Evolutionary conservation across 2,329 filamentous ascomycete species (phyloP).

Genomic region (Ceratocystis diversiconidia): DNA sequence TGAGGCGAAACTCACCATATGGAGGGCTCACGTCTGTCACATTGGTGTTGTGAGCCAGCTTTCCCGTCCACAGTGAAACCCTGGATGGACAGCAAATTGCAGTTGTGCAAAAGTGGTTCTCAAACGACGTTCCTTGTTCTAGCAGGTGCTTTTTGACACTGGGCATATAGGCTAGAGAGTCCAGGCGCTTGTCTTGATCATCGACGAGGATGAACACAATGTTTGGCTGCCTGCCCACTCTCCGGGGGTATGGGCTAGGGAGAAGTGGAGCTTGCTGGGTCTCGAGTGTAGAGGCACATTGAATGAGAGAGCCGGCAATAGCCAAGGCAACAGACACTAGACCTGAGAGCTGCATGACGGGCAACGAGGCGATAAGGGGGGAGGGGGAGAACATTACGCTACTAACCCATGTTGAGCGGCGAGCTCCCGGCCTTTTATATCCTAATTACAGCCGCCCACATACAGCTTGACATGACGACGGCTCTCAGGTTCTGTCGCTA

Average conservation of each 20-base stretch:
- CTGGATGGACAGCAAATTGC: slow-evolving; percentile 51
- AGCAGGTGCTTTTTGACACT: slow-evolving; percentile 39
- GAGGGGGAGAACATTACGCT: not conserved
- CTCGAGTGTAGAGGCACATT: not conserved
- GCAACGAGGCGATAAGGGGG: not conserved
- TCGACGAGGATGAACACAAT: slow-evolving; percentile 53
- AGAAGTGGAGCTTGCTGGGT: slow-evolving; percentile 4
- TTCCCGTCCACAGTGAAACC: slow-evolving; percentile 45
- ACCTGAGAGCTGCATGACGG: not conserved
- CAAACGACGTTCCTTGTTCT: slow-evolving; percentile 42
- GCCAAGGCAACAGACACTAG: not conserved
- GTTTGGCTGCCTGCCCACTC: slow-evolving; percentile 30
- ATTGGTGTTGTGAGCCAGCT: slow-evolving; percentile 49
- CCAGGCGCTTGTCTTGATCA: slow-evolving; percentile 49
- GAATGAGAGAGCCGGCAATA: not conserved
- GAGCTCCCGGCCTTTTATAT: not conserved
- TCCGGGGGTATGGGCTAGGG: too few relatives aligned
- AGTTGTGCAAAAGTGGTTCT: slow-evolving; percentile 49
- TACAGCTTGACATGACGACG: not conserved
- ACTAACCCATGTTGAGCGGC: too few relatives aligned
- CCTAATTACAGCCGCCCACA: too few relatives aligned
- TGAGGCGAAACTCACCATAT: slow-evolving; percentile 31
- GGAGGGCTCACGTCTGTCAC: slow-evolving; percentile 39
- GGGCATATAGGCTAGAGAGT: slow-evolving; percentile 46
- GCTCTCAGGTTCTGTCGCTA: not conserved